phyloP scores from a whole-genome alignment of 2,329 filamentous ascomycete genomes.

The Arthrobotrys entomopaga region DNA sequence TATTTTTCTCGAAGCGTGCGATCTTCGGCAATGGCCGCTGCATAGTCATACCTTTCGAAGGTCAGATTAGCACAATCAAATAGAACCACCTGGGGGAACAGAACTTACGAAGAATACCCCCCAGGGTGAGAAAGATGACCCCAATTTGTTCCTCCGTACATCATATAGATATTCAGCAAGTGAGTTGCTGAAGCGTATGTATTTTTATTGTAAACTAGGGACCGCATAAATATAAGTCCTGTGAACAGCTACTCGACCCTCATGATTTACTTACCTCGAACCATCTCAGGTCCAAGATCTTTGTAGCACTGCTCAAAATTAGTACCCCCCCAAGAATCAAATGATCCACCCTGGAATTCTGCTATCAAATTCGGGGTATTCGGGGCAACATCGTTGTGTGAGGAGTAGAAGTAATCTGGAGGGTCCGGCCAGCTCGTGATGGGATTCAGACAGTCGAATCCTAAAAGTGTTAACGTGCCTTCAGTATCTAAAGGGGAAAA shows the following conservation, averaged over 20 bases:
- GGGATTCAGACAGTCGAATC: constrained; percentile 72
- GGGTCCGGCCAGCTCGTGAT: constrained; percentile 63
- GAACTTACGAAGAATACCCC: constrained; percentile 51
- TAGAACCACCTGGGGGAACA: neutral
- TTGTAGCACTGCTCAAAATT: constrained; percentile 75
- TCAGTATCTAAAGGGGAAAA: too few species aligned
- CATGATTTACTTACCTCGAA: constrained; percentile 64
- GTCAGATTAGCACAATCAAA: neutral
- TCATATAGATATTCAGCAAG: constrained; percentile 81
- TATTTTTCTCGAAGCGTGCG: constrained; percentile 80
- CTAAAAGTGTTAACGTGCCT: constrained; percentile 56
- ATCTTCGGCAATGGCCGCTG: constrained; percentile 74
- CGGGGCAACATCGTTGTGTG: constrained; percentile 72
- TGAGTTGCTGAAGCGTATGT: constrained; percentile 73
- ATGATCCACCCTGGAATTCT: constrained; percentile 76
- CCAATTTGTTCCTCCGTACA: constrained; percentile 84
- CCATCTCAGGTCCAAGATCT: constrained; percentile 77
- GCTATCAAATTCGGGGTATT: constrained; percentile 73
- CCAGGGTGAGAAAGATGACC: constrained; percentile 67
- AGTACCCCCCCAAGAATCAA: constrained; percentile 78
- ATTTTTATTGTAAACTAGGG: constrained; percentile 77
- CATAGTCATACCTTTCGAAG: constrained; percentile 68
- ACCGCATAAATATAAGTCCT: neutral
- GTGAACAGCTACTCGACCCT: neutral
- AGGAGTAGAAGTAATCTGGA: constrained; percentile 68